Evolutionary conservation across 306 rosid species (phyloP).

Genomic region (Ormosia semicastrata): DNA sequence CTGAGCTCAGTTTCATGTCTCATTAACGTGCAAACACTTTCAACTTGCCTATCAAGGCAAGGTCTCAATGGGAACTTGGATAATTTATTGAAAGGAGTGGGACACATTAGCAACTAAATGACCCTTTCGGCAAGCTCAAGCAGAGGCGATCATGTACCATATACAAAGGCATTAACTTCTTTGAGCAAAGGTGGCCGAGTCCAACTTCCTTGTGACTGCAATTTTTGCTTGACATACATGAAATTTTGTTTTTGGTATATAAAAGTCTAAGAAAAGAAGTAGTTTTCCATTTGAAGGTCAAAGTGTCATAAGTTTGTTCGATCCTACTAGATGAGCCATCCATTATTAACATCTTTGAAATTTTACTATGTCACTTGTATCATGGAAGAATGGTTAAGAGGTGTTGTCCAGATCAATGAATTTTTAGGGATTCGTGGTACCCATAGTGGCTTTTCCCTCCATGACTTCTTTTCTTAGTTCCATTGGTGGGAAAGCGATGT

Average conservation of each 20-base stretch:
- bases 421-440: not conserved
- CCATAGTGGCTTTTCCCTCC: not conserved
- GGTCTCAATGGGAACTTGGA: not conserved
- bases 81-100: not conserved
- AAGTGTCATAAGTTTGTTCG: no score
- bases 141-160: not conserved
- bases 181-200: not conserved
- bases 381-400: not conserved
- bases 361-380: not conserved
- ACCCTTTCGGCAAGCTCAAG: not conserved
- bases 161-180: not conserved
- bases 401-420: not conserved
- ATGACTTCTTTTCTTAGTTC: not conserved
- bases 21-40: not conserved
- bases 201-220: not conserved
- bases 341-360: no score
- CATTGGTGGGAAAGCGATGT: not conserved
- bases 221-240: not conserved
- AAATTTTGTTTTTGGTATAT: no score
- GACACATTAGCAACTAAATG: constrained; percentile 14
- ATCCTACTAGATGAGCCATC: not conserved
- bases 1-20: not conserved
- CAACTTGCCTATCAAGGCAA: not conserved
- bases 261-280: no score
- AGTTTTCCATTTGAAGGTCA: no score